A percentile compares a stretch with the other conserved stretches of the same genome.
These are phyloP conservation scores for Dillenia turbinata DNA, from an alignment of 164 flowering plant genomes.

Conservation along the genomic window DNA sequence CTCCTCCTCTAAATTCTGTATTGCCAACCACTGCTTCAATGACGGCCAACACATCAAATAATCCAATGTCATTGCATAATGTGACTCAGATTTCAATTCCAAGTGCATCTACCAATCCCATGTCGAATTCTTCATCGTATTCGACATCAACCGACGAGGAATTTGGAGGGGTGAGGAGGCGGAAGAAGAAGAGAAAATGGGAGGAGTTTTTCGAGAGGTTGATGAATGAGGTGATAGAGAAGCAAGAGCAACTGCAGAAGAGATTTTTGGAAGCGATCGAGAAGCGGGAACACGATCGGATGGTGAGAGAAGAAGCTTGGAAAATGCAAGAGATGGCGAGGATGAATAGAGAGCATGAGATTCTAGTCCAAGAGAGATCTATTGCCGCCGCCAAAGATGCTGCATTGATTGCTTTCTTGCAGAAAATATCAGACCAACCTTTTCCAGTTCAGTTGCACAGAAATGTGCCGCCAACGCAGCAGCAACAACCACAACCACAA, in stretches of 20 bases:
- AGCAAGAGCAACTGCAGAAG: constrained; percentile 61
- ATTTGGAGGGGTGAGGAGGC: constrained; percentile 5
- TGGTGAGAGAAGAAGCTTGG: constrained; percentile 68
- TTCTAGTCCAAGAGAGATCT: constrained; percentile 57
- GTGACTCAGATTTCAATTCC: too few species aligned
- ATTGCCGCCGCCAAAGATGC: constrained; percentile 63
- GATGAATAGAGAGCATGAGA: constrained; percentile 52
- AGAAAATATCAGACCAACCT: constrained; percentile 47
- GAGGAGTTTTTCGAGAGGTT: constrained; percentile 57
- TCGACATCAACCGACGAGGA: constrained; percentile 5
- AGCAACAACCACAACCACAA: constrained; percentile 5
- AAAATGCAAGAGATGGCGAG: constrained; percentile 58
- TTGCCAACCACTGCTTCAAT: too few species aligned
- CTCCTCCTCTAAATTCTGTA: too few species aligned
- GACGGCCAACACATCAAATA: too few species aligned
- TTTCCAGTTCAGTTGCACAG: constrained; percentile 7
- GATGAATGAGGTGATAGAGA: constrained; percentile 49
- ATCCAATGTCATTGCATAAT: too few species aligned
- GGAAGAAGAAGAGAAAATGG: constrained; percentile 58
- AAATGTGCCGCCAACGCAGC: neutral
- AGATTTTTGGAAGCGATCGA: constrained; percentile 58
- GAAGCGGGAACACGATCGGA: constrained; percentile 51
- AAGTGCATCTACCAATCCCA: too few species aligned
- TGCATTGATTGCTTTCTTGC: constrained; percentile 55
- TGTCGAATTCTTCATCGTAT: too few species aligned